Evolutionary conservation across 805 yeast species (phyloP), one percentile per base, ranked within the genome.

Genomic region (Suhomyces faveliae): DNA sequence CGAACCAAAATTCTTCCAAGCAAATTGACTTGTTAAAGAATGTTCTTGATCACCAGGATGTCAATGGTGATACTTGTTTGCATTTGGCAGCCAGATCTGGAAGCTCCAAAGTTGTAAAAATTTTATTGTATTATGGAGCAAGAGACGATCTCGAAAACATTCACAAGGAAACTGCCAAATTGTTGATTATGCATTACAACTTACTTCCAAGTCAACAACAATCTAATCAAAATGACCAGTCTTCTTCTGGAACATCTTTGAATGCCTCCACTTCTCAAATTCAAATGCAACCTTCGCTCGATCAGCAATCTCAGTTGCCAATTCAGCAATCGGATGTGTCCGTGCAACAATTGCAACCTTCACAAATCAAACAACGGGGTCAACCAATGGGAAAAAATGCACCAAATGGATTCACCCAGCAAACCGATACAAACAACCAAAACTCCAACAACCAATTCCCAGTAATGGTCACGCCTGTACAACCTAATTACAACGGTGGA

Each of bases 81-180:
- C 96, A 89, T 58, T 71, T 92, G 40, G 90, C 96, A 0, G 80
- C 82, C 12, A 73, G 81, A 30, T 68, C 80, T 7, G 96, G 96
- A 7, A 79, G 84, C 44, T 63, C 75, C 41, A 83, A 86, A 40
- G 79, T 94, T 47, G 91, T 87, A 8, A 89, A 87, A 52, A 88
- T 86, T 52, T 74, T 94, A 42, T 66, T 94, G 44, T 91, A 88
- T 52, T 86, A 88, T 47, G 97, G 97, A 30, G 97, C 97, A 7
- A 67, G 77, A 58, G 80, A 74, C 56, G 85, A 76, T 65, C 60
- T 73, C 43, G 59, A 60, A 40, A 73, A 77, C 63, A 55, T 74
- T 54, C 60, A 61, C 49, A 66, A 68, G 48, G 75, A 80, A 67
- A 69, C 78, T 50, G 63, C 75, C 49, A 64, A 77, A 61, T 60